Evolutionary conservation across 495 filamentous ascomycete species (phyloP).

Genomic region (Penicillium roqueforti): DNA sequence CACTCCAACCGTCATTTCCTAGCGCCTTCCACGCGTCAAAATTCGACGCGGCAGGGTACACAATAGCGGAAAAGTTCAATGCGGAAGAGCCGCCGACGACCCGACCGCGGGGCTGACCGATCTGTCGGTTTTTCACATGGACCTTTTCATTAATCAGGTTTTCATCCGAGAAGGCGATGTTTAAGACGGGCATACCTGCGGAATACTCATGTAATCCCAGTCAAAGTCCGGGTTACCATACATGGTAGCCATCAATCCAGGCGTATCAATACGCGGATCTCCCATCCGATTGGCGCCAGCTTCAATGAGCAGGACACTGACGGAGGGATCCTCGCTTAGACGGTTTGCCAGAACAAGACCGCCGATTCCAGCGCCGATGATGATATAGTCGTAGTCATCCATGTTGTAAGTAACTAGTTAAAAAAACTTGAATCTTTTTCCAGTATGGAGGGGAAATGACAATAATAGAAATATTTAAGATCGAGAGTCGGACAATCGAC

Average conservation of each 20-base stretch:
- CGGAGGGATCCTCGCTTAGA: conserved; percentile 38
- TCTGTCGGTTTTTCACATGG: conserved; percentile 22
- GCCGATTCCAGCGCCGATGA: conserved; percentile 42
- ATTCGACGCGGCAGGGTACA: conserved; percentile 27
- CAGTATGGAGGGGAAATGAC: background rate
- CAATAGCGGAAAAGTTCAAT: conserved; percentile 38
- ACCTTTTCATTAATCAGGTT: background rate
- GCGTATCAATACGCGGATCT: conserved; percentile 42
- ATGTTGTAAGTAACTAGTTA: background rate
- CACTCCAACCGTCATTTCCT: conserved; percentile 51
- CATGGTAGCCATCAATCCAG: conserved; percentile 36
- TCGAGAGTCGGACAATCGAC: background rate
- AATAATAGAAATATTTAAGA: background rate
- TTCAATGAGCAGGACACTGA: conserved; percentile 50
- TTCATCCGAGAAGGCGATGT: too few species aligned
- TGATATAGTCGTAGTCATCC: conserved; percentile 32
- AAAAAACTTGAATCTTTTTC: background rate
- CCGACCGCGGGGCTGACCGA: conserved; percentile 43
- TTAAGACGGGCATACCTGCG: conserved; percentile 36
- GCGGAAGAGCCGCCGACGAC: conserved; percentile 53
- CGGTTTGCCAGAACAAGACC: conserved; percentile 47
- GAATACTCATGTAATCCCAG: conserved; percentile 51
- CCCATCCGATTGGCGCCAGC: conserved; percentile 43
- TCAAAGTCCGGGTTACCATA: conserved; percentile 49
- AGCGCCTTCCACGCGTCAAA: conserved; percentile 48